Percentiles rank a stretch among this genome's conserved stretches.
These are phyloP conservation scores for Bacterosira constricta DNA, from an alignment of 108 stramenopile species.

Conservation along the genomic window DNA sequence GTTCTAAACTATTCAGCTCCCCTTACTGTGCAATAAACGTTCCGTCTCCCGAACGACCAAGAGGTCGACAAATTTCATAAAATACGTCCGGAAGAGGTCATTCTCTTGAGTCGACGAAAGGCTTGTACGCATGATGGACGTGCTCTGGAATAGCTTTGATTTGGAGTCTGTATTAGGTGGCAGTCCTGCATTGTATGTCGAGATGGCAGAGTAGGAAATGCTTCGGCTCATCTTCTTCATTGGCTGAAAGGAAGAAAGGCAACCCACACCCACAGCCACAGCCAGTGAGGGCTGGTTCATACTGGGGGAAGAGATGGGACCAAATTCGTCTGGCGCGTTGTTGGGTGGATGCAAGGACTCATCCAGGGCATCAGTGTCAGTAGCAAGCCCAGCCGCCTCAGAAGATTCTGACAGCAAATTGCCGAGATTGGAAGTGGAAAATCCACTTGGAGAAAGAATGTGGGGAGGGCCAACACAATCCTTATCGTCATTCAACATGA, in stretches of 20 bases:
- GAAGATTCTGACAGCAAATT: conserved; percentile 10
- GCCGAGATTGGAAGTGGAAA: conserved; percentile 19
- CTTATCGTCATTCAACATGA: not conserved
- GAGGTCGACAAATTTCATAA: conserved; percentile 77
- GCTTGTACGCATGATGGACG: conserved; percentile 3
- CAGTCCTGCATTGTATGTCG: conserved; percentile 23
- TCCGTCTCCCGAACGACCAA: conserved; percentile 76
- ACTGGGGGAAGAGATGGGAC: conserved; percentile 12
- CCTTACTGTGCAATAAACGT: conserved; percentile 36
- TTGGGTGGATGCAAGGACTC: not conserved
- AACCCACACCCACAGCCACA: no score
- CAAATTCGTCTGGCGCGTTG: conserved; percentile 33
- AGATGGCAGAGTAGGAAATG: conserved; percentile 64
- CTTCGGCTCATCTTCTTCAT: conserved; percentile 40
- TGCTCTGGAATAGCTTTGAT: conserved; percentile 11
- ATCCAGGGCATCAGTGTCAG: not conserved
- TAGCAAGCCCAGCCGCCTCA: not conserved
- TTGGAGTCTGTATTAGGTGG: conserved; percentile 2
- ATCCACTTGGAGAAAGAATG: conserved; percentile 20
- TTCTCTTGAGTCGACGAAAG: conserved; percentile 42
- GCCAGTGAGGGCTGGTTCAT: no score
- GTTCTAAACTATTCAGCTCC: no score
- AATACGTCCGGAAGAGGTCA: conserved; percentile 69
- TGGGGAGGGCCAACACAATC: not conserved
- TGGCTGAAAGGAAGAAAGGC: not conserved